Evolutionary conservation across 2,329 filamentous ascomycete genomes (phyloP), one percentile per base, ranked within the genome.

Genomic region (Apiospora koreana): DNA sequence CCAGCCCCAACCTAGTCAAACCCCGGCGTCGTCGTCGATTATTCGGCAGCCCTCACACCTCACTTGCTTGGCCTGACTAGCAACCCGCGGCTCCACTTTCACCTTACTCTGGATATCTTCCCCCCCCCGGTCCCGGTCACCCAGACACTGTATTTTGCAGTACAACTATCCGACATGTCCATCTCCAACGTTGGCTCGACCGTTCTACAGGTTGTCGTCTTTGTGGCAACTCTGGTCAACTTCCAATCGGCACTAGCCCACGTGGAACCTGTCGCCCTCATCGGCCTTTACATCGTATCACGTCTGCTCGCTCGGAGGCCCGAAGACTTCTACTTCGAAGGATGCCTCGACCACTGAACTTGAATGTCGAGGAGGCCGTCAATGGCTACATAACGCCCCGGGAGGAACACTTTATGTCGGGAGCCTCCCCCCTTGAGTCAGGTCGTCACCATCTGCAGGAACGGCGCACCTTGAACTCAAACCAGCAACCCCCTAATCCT

Each of bases 211-310:
- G 81, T 87, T 73, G 79, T 87, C 68, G 84, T 87, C 75, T 88
- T 88, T 76, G 79, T 88, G 73, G 86, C 84, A 50, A 86, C 86
- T 68, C 79, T 88, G 69, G 82, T 86, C 72, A 87, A 87, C 77
- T 85, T 88, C 75, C 83, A 83, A 75, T 83, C 86, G 72, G 85
- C 84, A 70, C 81, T 88, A 71, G 80, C 84, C 23, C 81, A 85
- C 71, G 82, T 85, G 68, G 85, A 87, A 71, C 83, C 85, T 21
- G 79, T 84, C 65, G 72, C 84, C 12, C 79, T 87, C 35, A 78
- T 86, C 64, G 76, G 78, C 31, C 79, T 88, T 8, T 87, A 87
- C 76, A 83, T 83, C 69, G 74, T 86, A 69, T 85, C 82, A 25
- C 86, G 84, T 76, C 79, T 88, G 66, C 80, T 86, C 50, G 81